Percentiles rank a stretch among this genome's conserved stretches.
Conservation (phyloP, 1,284 basidiomycete species). For the Irpex sp. region DNA sequence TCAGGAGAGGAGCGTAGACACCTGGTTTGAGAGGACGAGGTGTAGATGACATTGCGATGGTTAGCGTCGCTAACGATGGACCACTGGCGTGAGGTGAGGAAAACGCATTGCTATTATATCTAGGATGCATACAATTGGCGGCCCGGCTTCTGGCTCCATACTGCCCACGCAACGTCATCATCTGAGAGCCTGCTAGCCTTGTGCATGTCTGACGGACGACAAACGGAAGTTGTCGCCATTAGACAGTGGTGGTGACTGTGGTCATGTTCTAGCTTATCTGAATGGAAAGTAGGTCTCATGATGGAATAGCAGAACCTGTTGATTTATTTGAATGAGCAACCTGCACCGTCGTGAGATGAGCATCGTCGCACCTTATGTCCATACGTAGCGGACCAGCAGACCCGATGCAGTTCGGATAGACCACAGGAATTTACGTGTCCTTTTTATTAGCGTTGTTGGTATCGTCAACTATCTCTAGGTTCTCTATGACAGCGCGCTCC, state of each 20-base stretch:
- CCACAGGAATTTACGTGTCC: background rate
- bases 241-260: background rate
- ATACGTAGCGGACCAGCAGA: too few species aligned
- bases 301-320: background rate
- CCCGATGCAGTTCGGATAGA: too few species aligned
- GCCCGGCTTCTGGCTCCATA: background rate
- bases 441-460: constrained; percentile 11
- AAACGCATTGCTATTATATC: background rate
- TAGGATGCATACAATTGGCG: background rate
- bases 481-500: constrained; percentile 68
- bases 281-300: background rate
- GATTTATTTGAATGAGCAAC: background rate
- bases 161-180: background rate
- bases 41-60: constrained; percentile 14
- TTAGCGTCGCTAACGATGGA: background rate
- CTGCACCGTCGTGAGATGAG: background rate
- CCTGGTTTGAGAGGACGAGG: constrained; percentile 68
- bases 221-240: background rate
- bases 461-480: constrained; percentile 51
- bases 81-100: background rate
- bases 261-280: background rate
- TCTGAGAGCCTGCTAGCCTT: background rate
- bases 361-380: background rate
- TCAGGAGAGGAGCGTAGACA: constrained; percentile 82
- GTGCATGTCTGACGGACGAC: background rate